These are phyloP conservation scores for Coelastrella sp. DNA, from an alignment of 139 green algal species.

Conservation along the genomic window DNA sequence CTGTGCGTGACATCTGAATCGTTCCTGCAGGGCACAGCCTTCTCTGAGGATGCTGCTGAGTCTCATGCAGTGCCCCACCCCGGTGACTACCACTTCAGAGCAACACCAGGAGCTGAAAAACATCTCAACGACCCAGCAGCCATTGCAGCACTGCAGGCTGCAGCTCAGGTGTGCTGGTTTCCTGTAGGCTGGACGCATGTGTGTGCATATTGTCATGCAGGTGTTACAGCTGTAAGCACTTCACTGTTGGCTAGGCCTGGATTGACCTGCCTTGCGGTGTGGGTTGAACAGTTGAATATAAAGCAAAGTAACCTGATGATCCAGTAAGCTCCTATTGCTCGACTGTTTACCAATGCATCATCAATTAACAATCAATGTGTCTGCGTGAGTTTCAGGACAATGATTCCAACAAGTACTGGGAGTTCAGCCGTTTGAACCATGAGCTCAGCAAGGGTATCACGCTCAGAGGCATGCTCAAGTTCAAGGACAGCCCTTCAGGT, in stretches of 20 bases:
- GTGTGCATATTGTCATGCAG: background rate
- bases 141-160: slow-evolving; percentile 93
- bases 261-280: background rate
- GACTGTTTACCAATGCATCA: too few species aligned
- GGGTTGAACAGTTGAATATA: too few species aligned
- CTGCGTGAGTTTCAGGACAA: slow-evolving; percentile 52
- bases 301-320: too few species aligned
- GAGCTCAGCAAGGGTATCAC: slow-evolving; percentile 77
- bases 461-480: slow-evolving; percentile 92
- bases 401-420: slow-evolving; percentile 83
- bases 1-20: too few species aligned
- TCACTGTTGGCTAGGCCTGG: background rate
- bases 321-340: too few species aligned
- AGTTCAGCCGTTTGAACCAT: slow-evolving; percentile 77
- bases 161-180: slow-evolving; percentile 50
- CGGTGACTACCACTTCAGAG: slow-evolving; percentile 91
- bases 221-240: background rate
- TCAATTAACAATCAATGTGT: background rate
- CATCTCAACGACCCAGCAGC: slow-evolving; percentile 96
- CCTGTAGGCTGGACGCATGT: background rate
- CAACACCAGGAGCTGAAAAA: slow-evolving; percentile 73
- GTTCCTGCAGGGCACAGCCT: slow-evolving; percentile 15
- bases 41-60: slow-evolving; percentile 64
- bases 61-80: slow-evolving; percentile 72
- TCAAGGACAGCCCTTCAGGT: slow-evolving; percentile 66